phyloP scores from a whole-genome alignment of 148 eudicot species.

The Fagopyrum homotropicum region DNA sequence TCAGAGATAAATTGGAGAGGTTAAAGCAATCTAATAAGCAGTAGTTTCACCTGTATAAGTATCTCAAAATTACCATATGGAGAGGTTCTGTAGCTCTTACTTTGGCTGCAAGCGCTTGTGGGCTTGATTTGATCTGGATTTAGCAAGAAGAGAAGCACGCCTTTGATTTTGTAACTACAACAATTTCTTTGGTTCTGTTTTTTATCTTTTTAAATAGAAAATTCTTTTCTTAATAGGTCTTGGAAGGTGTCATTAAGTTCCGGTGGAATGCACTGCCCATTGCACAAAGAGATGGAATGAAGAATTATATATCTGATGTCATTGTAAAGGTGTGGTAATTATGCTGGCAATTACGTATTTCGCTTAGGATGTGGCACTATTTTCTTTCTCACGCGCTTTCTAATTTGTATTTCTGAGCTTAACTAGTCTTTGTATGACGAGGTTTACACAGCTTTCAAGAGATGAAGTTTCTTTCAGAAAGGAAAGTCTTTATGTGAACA shows the following conservation, averaged over 20 bases:
- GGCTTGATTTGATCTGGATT: not conserved
- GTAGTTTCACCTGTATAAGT: no score
- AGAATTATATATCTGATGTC: constrained; percentile 87
- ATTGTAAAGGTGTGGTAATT: constrained; percentile 54
- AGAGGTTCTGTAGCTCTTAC: not conserved
- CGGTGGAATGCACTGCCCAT: constrained; percentile 96
- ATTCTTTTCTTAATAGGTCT: constrained; percentile 35
- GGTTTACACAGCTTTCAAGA: constrained; percentile 61
- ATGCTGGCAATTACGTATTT: constrained; percentile 4
- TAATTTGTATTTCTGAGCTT: not conserved
- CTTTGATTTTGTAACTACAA: not conserved
- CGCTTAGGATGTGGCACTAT: not conserved
- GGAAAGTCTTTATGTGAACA: constrained; percentile 92
- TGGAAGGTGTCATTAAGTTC: constrained; percentile 94
- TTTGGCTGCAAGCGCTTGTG: not conserved
- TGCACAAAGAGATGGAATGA: constrained; percentile 96
- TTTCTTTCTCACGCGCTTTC: not conserved
- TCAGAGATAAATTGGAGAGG: not conserved
- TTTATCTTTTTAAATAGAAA: not conserved
- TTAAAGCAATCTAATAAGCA: no score
- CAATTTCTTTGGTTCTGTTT: constrained; percentile 1
- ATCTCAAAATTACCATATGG: not conserved
- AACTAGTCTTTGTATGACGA: not conserved
- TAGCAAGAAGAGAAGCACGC: not conserved
- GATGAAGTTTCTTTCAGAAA: constrained; percentile 78